Conservation (phyloP, 1,284 basidiomycete species). For the Cerrena zonata region DNA sequence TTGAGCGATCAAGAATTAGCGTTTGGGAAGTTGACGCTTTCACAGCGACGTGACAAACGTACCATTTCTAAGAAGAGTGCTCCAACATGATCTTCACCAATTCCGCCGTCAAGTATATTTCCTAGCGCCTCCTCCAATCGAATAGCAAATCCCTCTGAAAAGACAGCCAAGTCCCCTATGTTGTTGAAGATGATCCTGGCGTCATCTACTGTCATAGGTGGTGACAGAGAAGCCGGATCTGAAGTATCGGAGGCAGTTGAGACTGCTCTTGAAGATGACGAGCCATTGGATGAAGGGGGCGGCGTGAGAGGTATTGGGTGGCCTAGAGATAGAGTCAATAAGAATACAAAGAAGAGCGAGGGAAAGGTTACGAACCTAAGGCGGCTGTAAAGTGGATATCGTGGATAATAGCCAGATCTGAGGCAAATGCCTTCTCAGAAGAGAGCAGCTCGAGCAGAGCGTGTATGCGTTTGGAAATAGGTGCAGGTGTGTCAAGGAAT, state of each 20-base stretch:
- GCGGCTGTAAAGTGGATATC: slow-evolving; percentile 81
- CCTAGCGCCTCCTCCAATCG: slow-evolving; percentile 55
- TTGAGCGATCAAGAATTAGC: slow-evolving; percentile 15
- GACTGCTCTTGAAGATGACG: slow-evolving; percentile 43
- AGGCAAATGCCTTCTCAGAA: slow-evolving; percentile 84
- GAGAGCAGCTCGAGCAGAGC: slow-evolving; percentile 78
- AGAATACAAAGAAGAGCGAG: slow-evolving; percentile 2
- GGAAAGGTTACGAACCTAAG: slow-evolving; percentile 40
- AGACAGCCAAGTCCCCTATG: slow-evolving; percentile 66
- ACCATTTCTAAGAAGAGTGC: slow-evolving; percentile 72
- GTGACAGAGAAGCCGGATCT: slow-evolving; percentile 31
- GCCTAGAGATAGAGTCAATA: slow-evolving; percentile 16
- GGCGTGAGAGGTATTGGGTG: slow-evolving; percentile 21
- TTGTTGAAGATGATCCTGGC: slow-evolving; percentile 76
- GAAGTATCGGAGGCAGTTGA: slow-evolving; percentile 54
- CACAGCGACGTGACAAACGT: slow-evolving; percentile 17
- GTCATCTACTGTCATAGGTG: slow-evolving; percentile 71
- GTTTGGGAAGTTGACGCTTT: too few relatives aligned
- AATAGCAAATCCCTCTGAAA: slow-evolving; percentile 64
- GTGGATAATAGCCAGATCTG: slow-evolving; percentile 78
- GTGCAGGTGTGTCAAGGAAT: slow-evolving; percentile 15
- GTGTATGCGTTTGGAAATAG: slow-evolving; percentile 69
- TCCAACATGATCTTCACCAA: slow-evolving; percentile 71
- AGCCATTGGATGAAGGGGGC: slow-evolving; percentile 27
- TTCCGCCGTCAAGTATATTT: slow-evolving; percentile 44